Base-by-base conservation (phyloP, 2,329 filamentous ascomycete species). In the Aureobasidium subglaciale region DNA sequence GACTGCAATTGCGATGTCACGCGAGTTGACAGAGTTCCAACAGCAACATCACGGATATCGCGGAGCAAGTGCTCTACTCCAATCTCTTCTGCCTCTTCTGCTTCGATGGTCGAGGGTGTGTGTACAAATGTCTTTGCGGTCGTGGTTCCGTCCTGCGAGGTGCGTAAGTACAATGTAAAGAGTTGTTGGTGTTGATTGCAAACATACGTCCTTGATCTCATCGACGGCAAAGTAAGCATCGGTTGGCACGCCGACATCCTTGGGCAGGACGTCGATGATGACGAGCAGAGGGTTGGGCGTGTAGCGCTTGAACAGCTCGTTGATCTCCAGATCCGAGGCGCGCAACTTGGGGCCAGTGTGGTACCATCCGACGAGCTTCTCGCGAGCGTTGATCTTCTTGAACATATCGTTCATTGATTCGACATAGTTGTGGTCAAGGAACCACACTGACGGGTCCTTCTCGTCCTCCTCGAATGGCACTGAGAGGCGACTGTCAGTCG, bases 401-500 rank as follows among this genome's bases (percentile, higher is more conserved):
- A 99, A 99, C 93, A 99, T 99, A 74, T 97, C 93, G 76, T 93
- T 95, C 93, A 99, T 99, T 65, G 87, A 89, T 75, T 99, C 93
- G 73, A 99, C 88, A 68, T 96, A 99, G 81, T 97, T 97, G 81
- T 99, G 93, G 72, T 99, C 93, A 62, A 99, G 77, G 71, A 97
- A 99, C 93, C 93, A 99, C 70, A 99, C 93, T 32, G 92, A 95
- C 3, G 92, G 92, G 70, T 99, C 91, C 75, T 95, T 96, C 67
- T 96, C 93, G 71, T 99, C 93, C 77, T 99, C 93, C 74, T 99
- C 93, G 68, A 99, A 99, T 1, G 93, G 93, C 42, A 97, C 93
- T 96, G 67, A 56, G 43, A 58, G 40, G 59, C 57, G 52, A 56
- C 35, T 56, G 53, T 60, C 48, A 60, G 56, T 38, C n/a, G n/a